Evolutionary conservation across 1,284 basidiomycete genomes (phyloP), one percentile per base, ranked within the genome.

Genomic region (Trichosporon asahii): DNA sequence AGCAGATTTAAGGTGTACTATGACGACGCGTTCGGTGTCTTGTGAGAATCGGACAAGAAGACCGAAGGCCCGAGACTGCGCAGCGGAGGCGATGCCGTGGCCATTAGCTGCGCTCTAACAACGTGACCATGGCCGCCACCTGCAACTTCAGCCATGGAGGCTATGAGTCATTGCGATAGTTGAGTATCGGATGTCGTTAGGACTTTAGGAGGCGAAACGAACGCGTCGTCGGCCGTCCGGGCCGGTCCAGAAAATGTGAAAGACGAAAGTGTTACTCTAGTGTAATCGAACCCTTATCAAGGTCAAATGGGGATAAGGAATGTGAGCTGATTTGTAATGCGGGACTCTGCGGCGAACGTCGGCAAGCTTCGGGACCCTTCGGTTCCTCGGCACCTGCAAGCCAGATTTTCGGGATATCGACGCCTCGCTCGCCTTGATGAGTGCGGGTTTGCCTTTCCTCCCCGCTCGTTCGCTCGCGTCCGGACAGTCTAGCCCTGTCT

Each of bases 281-380:
- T 31, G 11, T 57, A 57, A 27, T 57, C 53, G 12, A 25, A 15
- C 27, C 53, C 53, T 57, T 15, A 57, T 27, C 53, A 12, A 27
- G 53, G 25, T 57, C 18, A 57, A 27, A 27, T 57, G 27, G 23
- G 29, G 57, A 61, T 61, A 61, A 61, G 57, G 29, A 61, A 61
- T 61, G 57, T 31, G 18, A 11, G 15, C 3, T 15, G 27, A 61
- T 61, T 33, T 61, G 57, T 61, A 61, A 61, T 33, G 4, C 53
- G 57, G 57, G 4, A 27, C 29, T 14, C 14, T 33, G 15, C 57
- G 57, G 57, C 29, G 29, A 61, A 61, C 57, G 57, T 61, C 57
- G 57, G 57, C 57, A 61, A 61, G 57, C 57, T 61, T 61, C 57
- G 57, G 57, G 29, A 29, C 57, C 18, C 29, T 31, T 31, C 57